Evolutionary conservation across 2,329 filamentous ascomycete genomes (phyloP).

Genomic region (Aureobasidium sp.): DNA sequence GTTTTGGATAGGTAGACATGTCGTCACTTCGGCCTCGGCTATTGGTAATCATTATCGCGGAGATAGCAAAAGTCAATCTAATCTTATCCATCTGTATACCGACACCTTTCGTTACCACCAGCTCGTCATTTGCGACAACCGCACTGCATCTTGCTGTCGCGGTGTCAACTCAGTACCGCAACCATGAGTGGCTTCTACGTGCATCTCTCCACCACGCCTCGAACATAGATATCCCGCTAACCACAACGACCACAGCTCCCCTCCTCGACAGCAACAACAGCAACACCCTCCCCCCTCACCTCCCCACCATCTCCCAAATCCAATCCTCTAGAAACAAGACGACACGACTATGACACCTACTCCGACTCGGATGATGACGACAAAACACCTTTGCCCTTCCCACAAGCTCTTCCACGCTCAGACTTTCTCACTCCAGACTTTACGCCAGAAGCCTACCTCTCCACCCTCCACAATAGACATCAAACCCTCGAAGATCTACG

Average conservation of each 20-base stretch:
- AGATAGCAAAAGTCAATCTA: slow-evolving; percentile 1
- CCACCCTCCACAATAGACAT: slow-evolving; percentile 74
- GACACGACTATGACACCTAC: slow-evolving; percentile 39
- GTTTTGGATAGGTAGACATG: not conserved
- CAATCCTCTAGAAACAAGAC: slow-evolving; percentile 22
- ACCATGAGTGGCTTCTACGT: slow-evolving; percentile 18
- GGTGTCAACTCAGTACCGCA: too few species aligned
- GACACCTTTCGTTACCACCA: not conserved
- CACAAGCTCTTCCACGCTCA: slow-evolving; percentile 69
- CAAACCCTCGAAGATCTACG: slow-evolving; percentile 94
- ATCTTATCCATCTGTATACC: slow-evolving; percentile 11
- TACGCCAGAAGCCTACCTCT: slow-evolving; percentile 75
- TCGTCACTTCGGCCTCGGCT: slow-evolving; percentile 13
- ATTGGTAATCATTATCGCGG: slow-evolving; percentile 10
- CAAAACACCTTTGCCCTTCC: slow-evolving; percentile 70
- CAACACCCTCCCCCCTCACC: slow-evolving; percentile 17
- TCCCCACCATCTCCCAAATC: slow-evolving; percentile 19
- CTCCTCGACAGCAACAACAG: slow-evolving; percentile 17
- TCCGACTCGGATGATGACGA: slow-evolving; percentile 48
- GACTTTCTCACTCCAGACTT: slow-evolving; percentile 78
- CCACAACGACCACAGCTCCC: slow-evolving; percentile 11
- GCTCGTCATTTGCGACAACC: not conserved
- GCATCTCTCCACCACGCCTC: not conserved
- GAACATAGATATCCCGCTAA: not conserved
- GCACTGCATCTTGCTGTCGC: not conserved